These are phyloP conservation scores for Vigna unguiculata DNA, from an alignment of 306 rosid genomes.

Conservation along the genomic window DNA sequence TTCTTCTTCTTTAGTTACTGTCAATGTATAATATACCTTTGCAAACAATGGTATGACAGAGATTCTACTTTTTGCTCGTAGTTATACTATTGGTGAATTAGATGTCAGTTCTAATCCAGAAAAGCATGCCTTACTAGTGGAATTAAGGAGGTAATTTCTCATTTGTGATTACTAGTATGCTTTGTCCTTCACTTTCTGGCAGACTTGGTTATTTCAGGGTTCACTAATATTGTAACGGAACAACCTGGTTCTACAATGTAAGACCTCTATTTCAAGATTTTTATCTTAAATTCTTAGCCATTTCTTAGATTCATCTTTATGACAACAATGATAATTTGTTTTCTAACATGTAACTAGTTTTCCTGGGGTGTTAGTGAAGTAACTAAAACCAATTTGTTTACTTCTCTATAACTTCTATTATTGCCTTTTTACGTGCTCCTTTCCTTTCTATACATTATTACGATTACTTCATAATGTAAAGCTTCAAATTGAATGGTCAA, in stretches of 20 bases:
- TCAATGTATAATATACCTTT: conserved; percentile 14
- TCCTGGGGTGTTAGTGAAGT: conserved; percentile 45
- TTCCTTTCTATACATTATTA: too few species aligned
- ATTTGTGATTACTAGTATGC: conserved; percentile 7
- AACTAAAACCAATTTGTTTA: conserved; percentile 46
- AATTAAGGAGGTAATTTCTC: conserved; percentile 79
- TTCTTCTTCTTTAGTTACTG: conserved; percentile 31
- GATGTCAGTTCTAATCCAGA: conserved; percentile 67
- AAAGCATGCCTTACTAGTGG: conserved; percentile 87
- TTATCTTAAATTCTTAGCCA: conserved; percentile 44
- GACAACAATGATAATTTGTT: conserved; percentile 50
- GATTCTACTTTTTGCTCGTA: conserved; percentile 48
- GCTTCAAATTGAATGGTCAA: conserved; percentile 6
- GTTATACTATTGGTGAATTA: conserved; percentile 76
- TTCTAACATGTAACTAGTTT: conserved; percentile 45
- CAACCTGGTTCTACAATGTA: conserved; percentile 39
- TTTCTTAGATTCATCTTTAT: conserved; percentile 43
- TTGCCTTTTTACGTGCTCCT: not conserved
- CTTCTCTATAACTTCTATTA: not conserved
- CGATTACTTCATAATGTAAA: not conserved
- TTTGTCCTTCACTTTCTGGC: conserved; percentile 42
- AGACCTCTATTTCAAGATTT: conserved; percentile 41
- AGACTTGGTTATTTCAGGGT: conserved; percentile 6
- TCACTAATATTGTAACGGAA: not conserved
- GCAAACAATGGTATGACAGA: conserved; percentile 19